These are phyloP conservation scores for Endocladia muricata DNA, from an alignment of 31 red algal species.

Conservation along the genomic window DNA sequence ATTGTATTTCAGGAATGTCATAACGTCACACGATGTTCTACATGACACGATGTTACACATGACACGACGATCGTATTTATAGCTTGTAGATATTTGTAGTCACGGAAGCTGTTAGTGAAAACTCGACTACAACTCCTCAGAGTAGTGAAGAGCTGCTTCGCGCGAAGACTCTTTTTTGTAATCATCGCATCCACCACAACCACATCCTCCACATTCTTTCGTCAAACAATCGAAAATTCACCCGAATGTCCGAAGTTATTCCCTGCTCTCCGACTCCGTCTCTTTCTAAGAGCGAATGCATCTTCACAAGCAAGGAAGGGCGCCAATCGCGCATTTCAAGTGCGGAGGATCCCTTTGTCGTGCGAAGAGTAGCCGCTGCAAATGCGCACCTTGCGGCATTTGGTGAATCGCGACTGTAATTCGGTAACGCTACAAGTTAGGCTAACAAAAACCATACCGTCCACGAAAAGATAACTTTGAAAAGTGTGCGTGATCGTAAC, in stretches of 20 bases:
- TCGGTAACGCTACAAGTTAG: not conserved
- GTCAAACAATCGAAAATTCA: too few relatives aligned
- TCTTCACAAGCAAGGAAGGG: not conserved
- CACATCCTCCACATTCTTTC: too few relatives aligned
- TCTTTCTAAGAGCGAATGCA: not conserved
- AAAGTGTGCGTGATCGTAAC: conserved; percentile 5
- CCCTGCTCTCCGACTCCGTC: not conserved
- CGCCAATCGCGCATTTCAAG: not conserved
- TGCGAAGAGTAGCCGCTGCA: not conserved
- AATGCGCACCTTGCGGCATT: not conserved
- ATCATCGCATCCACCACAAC: too few relatives aligned
- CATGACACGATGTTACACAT: too few relatives aligned
- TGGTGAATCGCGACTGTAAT: not conserved
- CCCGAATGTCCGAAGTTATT: not conserved
- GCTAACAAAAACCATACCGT: not conserved
- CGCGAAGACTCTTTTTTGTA: too few relatives aligned
- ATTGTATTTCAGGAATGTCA: too few relatives aligned
- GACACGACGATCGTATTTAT: too few relatives aligned
- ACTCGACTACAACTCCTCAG: too few relatives aligned
- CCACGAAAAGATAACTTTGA: not conserved
- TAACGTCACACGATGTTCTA: too few relatives aligned
- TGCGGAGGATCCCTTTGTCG: not conserved
- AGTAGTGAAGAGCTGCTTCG: too few relatives aligned
- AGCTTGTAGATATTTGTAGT: too few relatives aligned
- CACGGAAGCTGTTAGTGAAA: too few relatives aligned